Conservation (phyloP, 345 rosid genomes). For the Murraya paniculata region DNA sequence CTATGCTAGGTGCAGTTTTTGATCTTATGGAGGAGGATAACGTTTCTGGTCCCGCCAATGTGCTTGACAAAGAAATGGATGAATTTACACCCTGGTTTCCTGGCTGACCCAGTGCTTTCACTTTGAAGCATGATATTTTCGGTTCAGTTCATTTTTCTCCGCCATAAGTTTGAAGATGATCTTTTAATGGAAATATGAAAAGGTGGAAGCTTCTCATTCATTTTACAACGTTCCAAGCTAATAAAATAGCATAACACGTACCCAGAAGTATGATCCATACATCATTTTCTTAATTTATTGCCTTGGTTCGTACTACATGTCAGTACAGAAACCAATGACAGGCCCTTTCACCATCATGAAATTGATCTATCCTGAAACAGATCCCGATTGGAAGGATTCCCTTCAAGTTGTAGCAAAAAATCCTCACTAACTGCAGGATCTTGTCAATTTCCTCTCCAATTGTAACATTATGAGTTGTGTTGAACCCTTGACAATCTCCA, state of each 20-base stretch:
- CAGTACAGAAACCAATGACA: not conserved
- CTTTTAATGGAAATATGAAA: not conserved
- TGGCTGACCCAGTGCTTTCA: not conserved
- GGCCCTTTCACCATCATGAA: not conserved
- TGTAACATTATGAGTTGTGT: not conserved
- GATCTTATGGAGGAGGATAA: slow-evolving; percentile 8
- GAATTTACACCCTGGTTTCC: not conserved
- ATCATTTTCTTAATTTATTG: not conserved
- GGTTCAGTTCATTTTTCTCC: not conserved
- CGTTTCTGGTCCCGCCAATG: not conserved
- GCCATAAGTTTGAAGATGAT: too few relatives aligned
- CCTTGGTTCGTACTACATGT: too few relatives aligned
- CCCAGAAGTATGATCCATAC: not conserved
- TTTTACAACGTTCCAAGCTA: not conserved
- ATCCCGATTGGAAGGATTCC: slow-evolving; percentile 9
- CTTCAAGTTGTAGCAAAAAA: slow-evolving; percentile 13
- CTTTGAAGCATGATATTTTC: not conserved
- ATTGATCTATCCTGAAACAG: slow-evolving; percentile 3
- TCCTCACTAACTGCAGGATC: slow-evolving; percentile 11
- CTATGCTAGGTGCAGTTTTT: slow-evolving; percentile 6
- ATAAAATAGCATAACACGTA: not conserved
- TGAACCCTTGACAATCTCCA: slow-evolving; percentile 11
- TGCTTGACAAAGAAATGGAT: not conserved
- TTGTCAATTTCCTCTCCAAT: slow-evolving; percentile 14
- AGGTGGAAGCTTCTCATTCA: not conserved